Percentiles rank a stretch among this genome's conserved stretches.
Conservation (phyloP, 139 green algal genomes). For the Coelastrella sp. region DNA sequence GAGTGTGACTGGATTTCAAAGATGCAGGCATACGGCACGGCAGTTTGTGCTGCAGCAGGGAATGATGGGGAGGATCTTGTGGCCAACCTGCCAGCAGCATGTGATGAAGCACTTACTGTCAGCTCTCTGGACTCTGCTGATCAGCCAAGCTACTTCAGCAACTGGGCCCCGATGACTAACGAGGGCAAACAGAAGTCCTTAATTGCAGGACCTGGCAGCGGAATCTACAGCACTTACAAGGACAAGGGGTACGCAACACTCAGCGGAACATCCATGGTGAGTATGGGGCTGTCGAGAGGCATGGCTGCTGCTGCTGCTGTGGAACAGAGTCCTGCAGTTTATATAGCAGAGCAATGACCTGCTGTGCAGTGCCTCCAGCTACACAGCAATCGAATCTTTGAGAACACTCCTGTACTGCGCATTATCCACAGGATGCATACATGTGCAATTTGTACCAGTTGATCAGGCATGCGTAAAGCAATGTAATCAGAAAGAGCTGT, state of each 20-base stretch:
- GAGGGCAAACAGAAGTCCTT: background rate
- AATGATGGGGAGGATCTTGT: slow-evolving; percentile 19
- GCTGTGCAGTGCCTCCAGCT: too few relatives aligned
- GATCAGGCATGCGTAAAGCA: too few relatives aligned
- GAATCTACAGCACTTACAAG: slow-evolving; percentile 38
- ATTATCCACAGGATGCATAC: too few relatives aligned
- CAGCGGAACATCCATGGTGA: slow-evolving; percentile 29
- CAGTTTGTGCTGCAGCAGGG: slow-evolving; percentile 18
- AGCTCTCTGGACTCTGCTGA: slow-evolving; percentile 4
- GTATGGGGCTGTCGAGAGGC: background rate
- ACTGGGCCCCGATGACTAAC: background rate
- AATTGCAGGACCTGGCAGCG: slow-evolving; percentile 13
- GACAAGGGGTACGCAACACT: slow-evolving; percentile 6
- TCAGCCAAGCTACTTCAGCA: slow-evolving; percentile 15
- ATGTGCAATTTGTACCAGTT: too few relatives aligned
- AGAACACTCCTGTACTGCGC: too few relatives aligned
- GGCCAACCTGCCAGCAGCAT: slow-evolving; percentile 13
- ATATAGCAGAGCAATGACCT: too few relatives aligned
- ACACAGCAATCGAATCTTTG: too few relatives aligned
- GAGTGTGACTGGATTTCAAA: background rate
- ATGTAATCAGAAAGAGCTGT: too few relatives aligned
- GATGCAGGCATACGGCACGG: slow-evolving; percentile 8
- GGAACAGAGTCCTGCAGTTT: too few relatives aligned
- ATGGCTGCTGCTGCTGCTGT: too few relatives aligned
- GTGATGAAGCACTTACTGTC: background rate